Evolutionary conservation across 768 basidiomycete genomes (phyloP).

Genomic region (Multifurca ochricompacta): DNA sequence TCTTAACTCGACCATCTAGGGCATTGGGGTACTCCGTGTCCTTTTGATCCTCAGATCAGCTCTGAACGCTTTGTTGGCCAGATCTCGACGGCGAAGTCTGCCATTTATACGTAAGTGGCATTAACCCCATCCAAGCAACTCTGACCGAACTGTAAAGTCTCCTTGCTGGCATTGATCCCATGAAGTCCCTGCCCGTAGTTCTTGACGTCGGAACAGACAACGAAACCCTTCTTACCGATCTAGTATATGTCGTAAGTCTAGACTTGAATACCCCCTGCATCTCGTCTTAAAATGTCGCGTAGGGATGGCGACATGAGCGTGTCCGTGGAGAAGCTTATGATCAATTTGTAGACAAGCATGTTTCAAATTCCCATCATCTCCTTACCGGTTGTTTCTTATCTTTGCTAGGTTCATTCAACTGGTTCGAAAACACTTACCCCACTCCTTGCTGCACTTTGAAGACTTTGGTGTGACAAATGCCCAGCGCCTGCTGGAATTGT

Average conservation of each 20-base stretch:
- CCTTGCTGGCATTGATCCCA: slow-evolving; percentile 59
- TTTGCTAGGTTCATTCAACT: slow-evolving; percentile 60
- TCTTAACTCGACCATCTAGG: slow-evolving; percentile 21
- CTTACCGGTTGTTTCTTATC: not conserved
- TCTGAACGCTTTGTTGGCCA: slow-evolving; percentile 23
- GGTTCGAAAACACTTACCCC: slow-evolving; percentile 62
- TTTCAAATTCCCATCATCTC: slow-evolving; percentile 13
- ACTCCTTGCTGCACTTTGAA: slow-evolving; percentile 71
- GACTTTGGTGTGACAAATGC: slow-evolving; percentile 81
- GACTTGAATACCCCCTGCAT: not conserved
- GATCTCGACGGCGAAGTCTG: slow-evolving; percentile 75
- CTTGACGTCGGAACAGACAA: slow-evolving; percentile 79
- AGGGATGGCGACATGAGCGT: slow-evolving; percentile 71
- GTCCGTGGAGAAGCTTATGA: slow-evolving; percentile 70
- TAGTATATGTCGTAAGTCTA: slow-evolving; percentile 53
- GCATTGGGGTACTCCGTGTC: slow-evolving; percentile 29
- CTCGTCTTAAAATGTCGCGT: slow-evolving; percentile 1
- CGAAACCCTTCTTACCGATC: slow-evolving; percentile 49
- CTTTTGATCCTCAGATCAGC: not conserved
- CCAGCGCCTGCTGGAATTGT: slow-evolving; percentile 53
- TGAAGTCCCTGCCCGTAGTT: slow-evolving; percentile 48
- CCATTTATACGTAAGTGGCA: slow-evolving; percentile 55
- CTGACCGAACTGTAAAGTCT: slow-evolving; percentile 33
- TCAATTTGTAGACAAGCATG: slow-evolving; percentile 63
- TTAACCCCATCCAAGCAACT: not conserved